Conservation (phyloP, 2,329 filamentous ascomycete genomes). For the Thelonectria blattea region DNA sequence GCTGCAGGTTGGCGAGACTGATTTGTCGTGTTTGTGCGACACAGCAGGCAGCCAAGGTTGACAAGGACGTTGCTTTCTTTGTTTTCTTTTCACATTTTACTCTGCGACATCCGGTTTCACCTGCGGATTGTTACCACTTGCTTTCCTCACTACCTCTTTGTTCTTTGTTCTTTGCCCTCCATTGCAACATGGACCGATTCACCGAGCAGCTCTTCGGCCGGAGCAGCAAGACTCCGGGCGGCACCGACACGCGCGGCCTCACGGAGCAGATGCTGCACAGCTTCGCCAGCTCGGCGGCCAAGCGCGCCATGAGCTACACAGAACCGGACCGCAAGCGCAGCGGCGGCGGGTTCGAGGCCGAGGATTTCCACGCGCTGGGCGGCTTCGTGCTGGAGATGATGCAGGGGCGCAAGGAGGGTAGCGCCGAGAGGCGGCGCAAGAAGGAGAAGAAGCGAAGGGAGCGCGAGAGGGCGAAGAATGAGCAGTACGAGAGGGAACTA, state of each 20-base stretch:
- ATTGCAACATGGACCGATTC: slow-evolving; percentile 31
- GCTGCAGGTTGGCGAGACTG: not conserved
- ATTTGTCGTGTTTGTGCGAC: not conserved
- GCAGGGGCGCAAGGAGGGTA: slow-evolving; percentile 10
- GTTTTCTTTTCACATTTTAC: not conserved
- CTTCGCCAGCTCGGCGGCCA: slow-evolving; percentile 34
- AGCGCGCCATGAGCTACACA: slow-evolving; percentile 29
- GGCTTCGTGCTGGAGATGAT: slow-evolving; percentile 36
- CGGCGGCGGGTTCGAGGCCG: slow-evolving; percentile 22
- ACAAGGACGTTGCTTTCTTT: not conserved
- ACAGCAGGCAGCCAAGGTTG: not conserved
- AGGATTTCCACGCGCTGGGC: slow-evolving; percentile 32
- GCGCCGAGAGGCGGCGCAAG: slow-evolving; percentile 11
- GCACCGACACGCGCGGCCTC: slow-evolving; percentile 28
- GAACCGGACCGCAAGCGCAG: slow-evolving; percentile 5
- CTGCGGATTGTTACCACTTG: not conserved
- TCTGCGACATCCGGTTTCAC: not conserved
- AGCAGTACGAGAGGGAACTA: slow-evolving; percentile 9
- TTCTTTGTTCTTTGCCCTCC: not conserved
- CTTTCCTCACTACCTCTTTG: not conserved
- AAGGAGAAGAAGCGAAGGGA: slow-evolving; percentile 27
- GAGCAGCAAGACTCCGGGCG: not conserved
- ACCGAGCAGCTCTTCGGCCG: slow-evolving; percentile 33
- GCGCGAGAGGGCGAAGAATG: slow-evolving; percentile 23
- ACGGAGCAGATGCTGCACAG: slow-evolving; percentile 34